Percentiles rank a stretch among this genome's conserved stretches.
Conservation (phyloP, 345 rosid genomes). For the Populus davidiana region DNA sequence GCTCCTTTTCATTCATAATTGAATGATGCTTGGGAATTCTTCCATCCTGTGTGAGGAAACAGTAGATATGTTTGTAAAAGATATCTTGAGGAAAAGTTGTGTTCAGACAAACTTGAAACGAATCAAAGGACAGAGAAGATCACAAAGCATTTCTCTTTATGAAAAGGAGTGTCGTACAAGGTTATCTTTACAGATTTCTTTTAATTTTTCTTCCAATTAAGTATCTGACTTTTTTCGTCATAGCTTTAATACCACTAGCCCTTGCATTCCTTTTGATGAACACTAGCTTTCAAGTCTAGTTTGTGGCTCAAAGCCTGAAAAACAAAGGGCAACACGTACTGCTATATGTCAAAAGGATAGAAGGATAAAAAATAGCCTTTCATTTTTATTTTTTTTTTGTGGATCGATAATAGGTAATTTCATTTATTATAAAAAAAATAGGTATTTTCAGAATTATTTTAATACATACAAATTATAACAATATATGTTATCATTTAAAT, state of each 20-base stretch:
- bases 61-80: background rate
- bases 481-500: too few species aligned
- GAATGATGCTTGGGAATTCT: background rate
- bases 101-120: background rate
- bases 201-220: background rate
- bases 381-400: too few species aligned
- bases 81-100: background rate
- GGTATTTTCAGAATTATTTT: too few species aligned
- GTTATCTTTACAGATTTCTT: background rate
- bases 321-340: background rate
- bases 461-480: background rate
- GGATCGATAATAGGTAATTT: background rate
- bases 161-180: background rate
- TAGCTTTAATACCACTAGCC: background rate
- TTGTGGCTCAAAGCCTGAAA: background rate
- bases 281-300: background rate
- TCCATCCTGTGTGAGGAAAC: background rate
- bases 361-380: too few species aligned
- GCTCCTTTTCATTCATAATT: background rate
- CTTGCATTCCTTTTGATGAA: background rate
- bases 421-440: too few species aligned
- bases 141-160: background rate
- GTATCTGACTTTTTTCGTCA: background rate
- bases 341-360: background rate
- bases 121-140: background rate